A percentile compares a stretch with the other conserved stretches of the same genome.
Conservation (phyloP, 805 yeast species). For the Kregervanrija pseudodelftensis region DNA sequence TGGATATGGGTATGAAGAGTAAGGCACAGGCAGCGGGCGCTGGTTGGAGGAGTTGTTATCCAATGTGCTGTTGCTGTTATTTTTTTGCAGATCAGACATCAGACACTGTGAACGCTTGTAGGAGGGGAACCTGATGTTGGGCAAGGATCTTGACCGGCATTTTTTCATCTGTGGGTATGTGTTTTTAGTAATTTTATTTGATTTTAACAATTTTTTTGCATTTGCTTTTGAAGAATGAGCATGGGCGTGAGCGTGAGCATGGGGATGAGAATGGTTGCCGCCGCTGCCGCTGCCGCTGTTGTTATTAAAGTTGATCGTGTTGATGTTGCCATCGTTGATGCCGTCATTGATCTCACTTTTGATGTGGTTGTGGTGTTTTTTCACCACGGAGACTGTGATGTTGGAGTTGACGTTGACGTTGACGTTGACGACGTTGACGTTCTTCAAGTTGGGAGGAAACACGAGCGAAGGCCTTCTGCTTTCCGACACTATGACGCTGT, state of each 20-base stretch:
- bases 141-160: constrained; percentile 29
- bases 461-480: constrained; percentile 24
- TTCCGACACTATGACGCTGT: constrained; percentile 18
- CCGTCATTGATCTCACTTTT: background rate
- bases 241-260: too few relatives aligned
- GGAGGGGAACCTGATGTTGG: constrained; percentile 27
- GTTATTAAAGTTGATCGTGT: background rate
- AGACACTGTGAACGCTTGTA: constrained; percentile 10
- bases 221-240: background rate
- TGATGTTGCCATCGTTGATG: background rate
- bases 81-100: background rate
- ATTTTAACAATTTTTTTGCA: too few relatives aligned
- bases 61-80: too few relatives aligned
- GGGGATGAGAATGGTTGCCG: too few relatives aligned
- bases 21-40: too few relatives aligned
- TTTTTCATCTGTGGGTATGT: constrained; percentile 17
- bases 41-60: too few relatives aligned
- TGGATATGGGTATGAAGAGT: background rate
- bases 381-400: background rate
- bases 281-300: too few relatives aligned
- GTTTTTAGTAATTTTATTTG: background rate
- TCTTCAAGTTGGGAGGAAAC: constrained; percentile 17
- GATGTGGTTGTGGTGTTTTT: constrained; percentile 4
- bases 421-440: constrained; percentile 12
- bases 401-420: constrained; percentile 1